phyloP scores from a whole-genome alignment of 345 rosid genomes.

The Moringa oleifera region DNA sequence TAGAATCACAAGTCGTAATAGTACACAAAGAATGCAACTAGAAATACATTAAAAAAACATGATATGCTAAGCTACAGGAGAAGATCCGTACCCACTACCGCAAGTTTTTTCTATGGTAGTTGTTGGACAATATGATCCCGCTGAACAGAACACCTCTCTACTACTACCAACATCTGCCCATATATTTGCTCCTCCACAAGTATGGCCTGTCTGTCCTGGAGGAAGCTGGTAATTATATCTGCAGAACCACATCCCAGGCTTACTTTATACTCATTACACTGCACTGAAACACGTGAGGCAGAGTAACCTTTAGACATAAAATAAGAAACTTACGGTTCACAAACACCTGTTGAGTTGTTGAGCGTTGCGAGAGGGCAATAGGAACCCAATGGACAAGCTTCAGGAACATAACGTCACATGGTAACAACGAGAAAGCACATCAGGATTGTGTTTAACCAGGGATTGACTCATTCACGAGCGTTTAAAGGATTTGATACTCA shows the following conservation, averaged over 20 bases:
- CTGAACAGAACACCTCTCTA: conserved; percentile 72
- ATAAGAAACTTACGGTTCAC: conserved; percentile 61
- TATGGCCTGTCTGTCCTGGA: conserved; percentile 61
- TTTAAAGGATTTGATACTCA: conserved; percentile 31
- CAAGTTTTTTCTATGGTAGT: conserved; percentile 32
- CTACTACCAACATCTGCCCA: conserved; percentile 79
- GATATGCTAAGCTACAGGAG: too few species aligned
- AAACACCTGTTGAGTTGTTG: conserved; percentile 41
- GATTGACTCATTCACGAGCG: too few species aligned
- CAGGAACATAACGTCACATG: conserved; percentile 14
- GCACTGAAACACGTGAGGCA: background rate
- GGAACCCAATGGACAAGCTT: conserved; percentile 75
- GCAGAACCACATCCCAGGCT: conserved; percentile 19
- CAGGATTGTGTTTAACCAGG: background rate
- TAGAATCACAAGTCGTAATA: background rate
- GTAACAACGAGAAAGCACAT: background rate
- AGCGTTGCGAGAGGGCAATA: conserved; percentile 54
- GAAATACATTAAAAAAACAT: background rate
- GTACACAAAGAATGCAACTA: background rate
- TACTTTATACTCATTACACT: conserved; percentile 1
- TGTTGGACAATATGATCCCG: conserved; percentile 57
- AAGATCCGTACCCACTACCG: conserved; percentile 47
- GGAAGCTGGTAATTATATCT: conserved; percentile 84
- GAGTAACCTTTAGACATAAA: conserved; percentile 7
- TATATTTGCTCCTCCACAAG: conserved; percentile 91